Base-by-base conservation (phyloP, 306 rosid species). In the Coriaria nepalensis region DNA sequence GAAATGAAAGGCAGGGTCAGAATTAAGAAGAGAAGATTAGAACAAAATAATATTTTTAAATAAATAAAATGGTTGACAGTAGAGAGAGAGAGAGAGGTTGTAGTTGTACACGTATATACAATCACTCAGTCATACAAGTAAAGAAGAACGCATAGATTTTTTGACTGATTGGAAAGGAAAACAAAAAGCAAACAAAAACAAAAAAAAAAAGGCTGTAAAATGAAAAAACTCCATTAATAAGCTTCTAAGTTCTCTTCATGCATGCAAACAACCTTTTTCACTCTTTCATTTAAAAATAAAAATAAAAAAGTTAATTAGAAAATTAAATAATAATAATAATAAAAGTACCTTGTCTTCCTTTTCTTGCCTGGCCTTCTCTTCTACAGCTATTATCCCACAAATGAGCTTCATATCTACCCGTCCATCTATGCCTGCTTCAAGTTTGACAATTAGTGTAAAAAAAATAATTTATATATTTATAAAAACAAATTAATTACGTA, bases 311-410 rank as follows among this genome's bases (percentile, higher is more conserved):
- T 20, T 20, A 20, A 20, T 20, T 20, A 20, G n/a, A n/a, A n/a
- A n/a, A 20, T 20, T 20, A 33, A 40, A 44, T 9, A 40, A n/a
- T 52, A 2, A 41, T 50, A 36, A 7, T 8, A 43, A 15, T n/a
- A 4, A 20, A 13, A n/a, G n/a, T 10, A 90, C 98, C 98, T 92
- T 92, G 98, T 69, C 98, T 95, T 41, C 98, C 98, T 64, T 92
- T 92, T 50, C 98, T 75, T 7, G 98, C 98, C 55, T 92, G 98
- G 38, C 98, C 98, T 70, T 92, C 98, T 35, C 98, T 82, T 57
- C 96, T 82, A 74, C 96, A 85, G 84, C 98, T 92, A 71, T 92
- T 92, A 67, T 92, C 98, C 98, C 98, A 92, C 2, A 92, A 93
- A 85, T 92, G 98, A 70, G 98, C 98, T 71, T 92, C 98, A 56